Conservation (phyloP, 2,329 filamentous ascomycete genomes). For the Aspergillus proliferans region DNA sequence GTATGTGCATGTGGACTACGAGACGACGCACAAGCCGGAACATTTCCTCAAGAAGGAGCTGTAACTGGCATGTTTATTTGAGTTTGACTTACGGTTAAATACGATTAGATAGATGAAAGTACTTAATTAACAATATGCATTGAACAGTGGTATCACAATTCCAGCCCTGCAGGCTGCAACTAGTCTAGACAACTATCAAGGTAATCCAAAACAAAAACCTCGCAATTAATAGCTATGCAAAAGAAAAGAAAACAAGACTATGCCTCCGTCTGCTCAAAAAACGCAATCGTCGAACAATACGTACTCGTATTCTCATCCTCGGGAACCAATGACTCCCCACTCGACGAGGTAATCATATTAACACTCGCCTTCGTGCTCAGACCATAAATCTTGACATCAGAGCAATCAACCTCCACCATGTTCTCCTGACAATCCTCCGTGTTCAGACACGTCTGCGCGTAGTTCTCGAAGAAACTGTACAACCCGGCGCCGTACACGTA, state of each 20-base stretch:
- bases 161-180: too few relatives aligned
- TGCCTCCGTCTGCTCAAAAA: conserved; percentile 30
- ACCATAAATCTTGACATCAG: conserved; percentile 57
- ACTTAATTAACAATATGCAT: too few relatives aligned
- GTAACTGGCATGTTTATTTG: conserved; percentile 20
- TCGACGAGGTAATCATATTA: conserved; percentile 60
- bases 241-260: background rate
- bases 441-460: conserved; percentile 62
- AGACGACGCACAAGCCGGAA: conserved; percentile 91
- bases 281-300: conserved; percentile 40
- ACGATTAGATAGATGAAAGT: too few relatives aligned
- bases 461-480: conserved; percentile 82
- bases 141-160: too few relatives aligned
- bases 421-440: conserved; percentile 68
- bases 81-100: too few relatives aligned
- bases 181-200: too few relatives aligned
- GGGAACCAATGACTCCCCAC: conserved; percentile 29
- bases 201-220: too few relatives aligned
- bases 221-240: too few relatives aligned
- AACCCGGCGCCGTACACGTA: conserved; percentile 67
- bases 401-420: conserved; percentile 68
- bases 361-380: conserved; percentile 67
- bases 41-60: conserved; percentile 64
- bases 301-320: conserved; percentile 37
- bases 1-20: conserved; percentile 96